phyloP scores from a whole-genome alignment of 2,329 filamentous ascomycete species.

The Periglandula ipomoeae region DNA sequence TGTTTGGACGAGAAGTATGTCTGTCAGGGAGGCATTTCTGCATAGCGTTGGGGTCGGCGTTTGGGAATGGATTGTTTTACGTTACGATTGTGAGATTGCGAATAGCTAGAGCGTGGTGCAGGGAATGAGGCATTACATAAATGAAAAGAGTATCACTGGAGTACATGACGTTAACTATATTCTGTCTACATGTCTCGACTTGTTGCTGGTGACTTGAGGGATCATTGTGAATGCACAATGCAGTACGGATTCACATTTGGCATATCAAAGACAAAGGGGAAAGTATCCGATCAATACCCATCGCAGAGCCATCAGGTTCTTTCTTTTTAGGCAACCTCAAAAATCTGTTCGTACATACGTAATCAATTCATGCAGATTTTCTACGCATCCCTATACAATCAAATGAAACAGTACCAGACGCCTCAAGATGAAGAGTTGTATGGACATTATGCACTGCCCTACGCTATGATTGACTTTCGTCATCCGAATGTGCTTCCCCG shows the following conservation, averaged over 20 bases:
- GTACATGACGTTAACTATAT: too few species aligned
- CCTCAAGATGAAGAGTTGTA: background rate
- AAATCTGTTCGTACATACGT: background rate
- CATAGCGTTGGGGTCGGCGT: constrained; percentile 7
- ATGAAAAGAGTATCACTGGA: too few species aligned
- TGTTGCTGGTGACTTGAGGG: too few species aligned
- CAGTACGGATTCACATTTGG: background rate
- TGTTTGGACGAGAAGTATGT: background rate
- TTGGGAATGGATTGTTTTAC: background rate
- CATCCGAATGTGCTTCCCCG: constrained; percentile 15
- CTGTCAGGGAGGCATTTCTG: constrained; percentile 8
- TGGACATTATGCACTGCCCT: background rate
- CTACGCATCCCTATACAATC: background rate
- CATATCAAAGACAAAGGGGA: too few species aligned
- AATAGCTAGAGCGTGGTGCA: background rate
- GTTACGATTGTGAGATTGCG: background rate
- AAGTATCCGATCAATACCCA: too few species aligned
- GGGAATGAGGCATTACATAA: background rate
- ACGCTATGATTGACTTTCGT: constrained; percentile 15
- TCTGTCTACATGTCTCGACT: too few species aligned
- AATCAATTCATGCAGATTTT: background rate
- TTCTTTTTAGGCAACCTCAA: too few species aligned
- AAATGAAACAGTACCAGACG: background rate
- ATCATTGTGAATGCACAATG: too few species aligned
- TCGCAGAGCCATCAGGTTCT: too few species aligned